Evolutionary conservation across 2,329 filamentous ascomycete species (phyloP).

Genomic region (Ambrosiella xylebori): DNA sequence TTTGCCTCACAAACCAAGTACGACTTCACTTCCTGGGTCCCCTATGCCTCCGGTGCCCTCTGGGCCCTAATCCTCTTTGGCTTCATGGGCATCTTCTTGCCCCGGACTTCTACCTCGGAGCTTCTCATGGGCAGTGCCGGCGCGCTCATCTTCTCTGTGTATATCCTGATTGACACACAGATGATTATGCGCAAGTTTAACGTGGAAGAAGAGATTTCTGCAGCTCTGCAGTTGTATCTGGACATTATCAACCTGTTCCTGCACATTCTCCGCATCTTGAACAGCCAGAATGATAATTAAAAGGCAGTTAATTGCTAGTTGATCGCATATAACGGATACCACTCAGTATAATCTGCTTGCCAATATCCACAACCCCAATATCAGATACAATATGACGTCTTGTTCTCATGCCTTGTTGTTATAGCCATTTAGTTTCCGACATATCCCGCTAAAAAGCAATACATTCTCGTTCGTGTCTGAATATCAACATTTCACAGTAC

Average conservation of each 20-base stretch:
- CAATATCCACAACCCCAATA: no score
- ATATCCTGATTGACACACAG: slow-evolving; percentile 94
- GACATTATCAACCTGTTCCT: slow-evolving; percentile 97
- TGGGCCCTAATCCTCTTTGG: slow-evolving; percentile 87
- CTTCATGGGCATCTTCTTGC: slow-evolving; percentile 84
- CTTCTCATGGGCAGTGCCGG: slow-evolving; percentile 68
- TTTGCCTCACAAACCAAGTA: slow-evolving; percentile 98
- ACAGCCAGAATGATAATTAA: slow-evolving; percentile 89
- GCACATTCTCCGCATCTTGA: slow-evolving; percentile 84
- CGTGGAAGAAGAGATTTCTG: slow-evolving; percentile 94
- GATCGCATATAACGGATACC: neutral
- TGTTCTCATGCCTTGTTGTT: neutral
- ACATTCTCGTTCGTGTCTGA: neutral
- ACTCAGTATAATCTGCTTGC: neutral
- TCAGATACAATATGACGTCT: neutral
- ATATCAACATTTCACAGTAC: neutral
- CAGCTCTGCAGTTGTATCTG: slow-evolving; percentile 84
- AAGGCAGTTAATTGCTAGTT: neutral
- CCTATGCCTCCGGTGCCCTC: slow-evolving; percentile 77
- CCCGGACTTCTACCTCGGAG: slow-evolving; percentile 63
- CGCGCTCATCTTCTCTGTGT: slow-evolving; percentile 80
- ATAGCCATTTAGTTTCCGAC: neutral
- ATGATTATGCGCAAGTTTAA: slow-evolving; percentile 90
- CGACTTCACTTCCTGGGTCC: slow-evolving; percentile 94
- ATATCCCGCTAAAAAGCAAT: neutral